A percentile compares a stretch with the other conserved stretches of the same genome.
Conservation (phyloP, 495 filamentous ascomycete species). For the Aspergillus wentii region DNA sequence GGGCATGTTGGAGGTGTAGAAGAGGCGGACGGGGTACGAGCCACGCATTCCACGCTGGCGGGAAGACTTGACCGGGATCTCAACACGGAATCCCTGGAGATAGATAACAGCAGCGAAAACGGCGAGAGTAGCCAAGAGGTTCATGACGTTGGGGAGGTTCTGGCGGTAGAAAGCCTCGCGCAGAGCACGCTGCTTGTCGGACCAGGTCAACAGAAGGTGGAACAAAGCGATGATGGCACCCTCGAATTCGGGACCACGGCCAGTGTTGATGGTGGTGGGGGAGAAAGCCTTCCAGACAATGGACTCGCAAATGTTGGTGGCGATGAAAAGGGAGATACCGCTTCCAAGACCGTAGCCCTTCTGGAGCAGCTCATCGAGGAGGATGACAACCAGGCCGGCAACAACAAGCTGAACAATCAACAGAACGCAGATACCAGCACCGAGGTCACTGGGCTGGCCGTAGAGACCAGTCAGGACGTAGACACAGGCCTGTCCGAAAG, state of each 20-base stretch:
- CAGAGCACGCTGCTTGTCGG: constrained; percentile 95
- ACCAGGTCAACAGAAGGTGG: constrained; percentile 96
- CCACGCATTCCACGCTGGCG: constrained; percentile 97
- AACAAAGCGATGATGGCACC: constrained; percentile 98
- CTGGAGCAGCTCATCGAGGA: constrained; percentile 97
- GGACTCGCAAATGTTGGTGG: constrained; percentile 99
- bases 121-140: constrained; percentile 84
- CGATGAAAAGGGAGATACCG: constrained; percentile 99
- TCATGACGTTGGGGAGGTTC: constrained; percentile 99
- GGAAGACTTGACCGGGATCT: constrained; percentile 99
- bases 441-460: constrained; percentile 90
- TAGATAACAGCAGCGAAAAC: constrained; percentile 99
- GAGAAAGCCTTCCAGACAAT: constrained; percentile 99
- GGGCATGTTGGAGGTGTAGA: constrained; percentile 73
- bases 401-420: constrained; percentile 95
- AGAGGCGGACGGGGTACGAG: constrained; percentile 65
- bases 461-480: constrained; percentile 98
- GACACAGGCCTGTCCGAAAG: constrained; percentile 93
- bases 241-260: constrained; percentile 98
- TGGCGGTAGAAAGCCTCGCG: constrained; percentile 98
- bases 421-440: constrained; percentile 95
- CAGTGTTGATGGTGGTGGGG: constrained; percentile 98
- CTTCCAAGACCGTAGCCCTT: constrained; percentile 98
- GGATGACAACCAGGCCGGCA: constrained; percentile 96
- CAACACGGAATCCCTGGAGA: constrained; percentile 98